These are phyloP conservation scores for Thielaviopsis euricoi DNA, from an alignment of 2,329 filamentous ascomycete genomes.

Conservation along the genomic window DNA sequence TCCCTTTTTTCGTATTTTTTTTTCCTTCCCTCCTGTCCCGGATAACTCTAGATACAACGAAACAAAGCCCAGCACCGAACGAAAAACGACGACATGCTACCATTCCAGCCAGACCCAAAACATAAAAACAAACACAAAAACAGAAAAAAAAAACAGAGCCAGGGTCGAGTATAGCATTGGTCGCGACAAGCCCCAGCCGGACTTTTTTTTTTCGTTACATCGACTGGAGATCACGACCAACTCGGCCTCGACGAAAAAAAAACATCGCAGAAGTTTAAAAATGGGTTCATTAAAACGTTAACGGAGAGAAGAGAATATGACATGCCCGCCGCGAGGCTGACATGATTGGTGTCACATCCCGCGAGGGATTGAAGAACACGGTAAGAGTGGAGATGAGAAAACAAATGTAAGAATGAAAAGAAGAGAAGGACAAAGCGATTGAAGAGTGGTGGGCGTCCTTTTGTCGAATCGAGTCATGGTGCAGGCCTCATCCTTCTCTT, in stretches of 20 bases:
- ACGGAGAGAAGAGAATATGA: constrained; percentile 2
- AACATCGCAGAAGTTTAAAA: neutral
- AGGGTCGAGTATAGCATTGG: neutral
- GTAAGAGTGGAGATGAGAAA: neutral
- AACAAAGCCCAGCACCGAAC: neutral
- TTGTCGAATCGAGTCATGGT: neutral
- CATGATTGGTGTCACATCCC: neutral
- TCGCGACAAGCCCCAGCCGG: neutral
- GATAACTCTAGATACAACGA: neutral
- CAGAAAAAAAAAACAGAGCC: constrained; percentile 1
- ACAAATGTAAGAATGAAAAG: neutral
- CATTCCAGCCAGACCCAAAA: neutral
- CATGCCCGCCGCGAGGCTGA: neutral
- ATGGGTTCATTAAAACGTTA: constrained; percentile 2
- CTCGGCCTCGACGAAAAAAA: neutral
- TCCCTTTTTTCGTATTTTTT: neutral
- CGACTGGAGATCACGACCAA: neutral
- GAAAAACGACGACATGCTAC: neutral
- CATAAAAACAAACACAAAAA: neutral
- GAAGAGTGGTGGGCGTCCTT: too few species aligned
- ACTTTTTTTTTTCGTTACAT: too few species aligned
- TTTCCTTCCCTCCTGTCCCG: neutral
- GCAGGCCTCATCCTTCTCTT: neutral
- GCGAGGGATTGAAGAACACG: neutral
- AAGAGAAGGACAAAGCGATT: neutral